phyloP scores from a whole-genome alignment of 2,329 filamentous ascomycete species.

The Aspergillus persii region DNA sequence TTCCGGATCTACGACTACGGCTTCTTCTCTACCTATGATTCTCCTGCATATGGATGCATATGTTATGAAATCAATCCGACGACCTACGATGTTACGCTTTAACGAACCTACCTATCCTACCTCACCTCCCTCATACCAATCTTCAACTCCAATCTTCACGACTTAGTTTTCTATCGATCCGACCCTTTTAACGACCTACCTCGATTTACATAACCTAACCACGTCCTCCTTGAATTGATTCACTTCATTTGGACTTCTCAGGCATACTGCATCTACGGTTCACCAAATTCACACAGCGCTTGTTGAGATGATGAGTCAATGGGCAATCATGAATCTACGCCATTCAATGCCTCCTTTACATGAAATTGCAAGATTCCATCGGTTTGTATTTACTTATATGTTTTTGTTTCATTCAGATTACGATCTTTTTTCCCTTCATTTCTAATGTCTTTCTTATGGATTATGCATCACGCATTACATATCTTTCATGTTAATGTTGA shows the following conservation, averaged over 20 bases:
- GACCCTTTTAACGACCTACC: too few relatives aligned
- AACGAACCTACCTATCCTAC: neutral
- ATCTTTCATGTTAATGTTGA: neutral
- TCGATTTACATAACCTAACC: too few relatives aligned
- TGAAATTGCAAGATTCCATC: neutral
- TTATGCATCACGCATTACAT: neutral
- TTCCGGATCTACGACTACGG: neutral
- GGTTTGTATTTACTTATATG: neutral
- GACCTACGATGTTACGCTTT: constrained; percentile 1
- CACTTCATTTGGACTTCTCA: too few relatives aligned
- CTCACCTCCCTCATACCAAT: neutral
- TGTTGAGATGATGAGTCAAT: too few relatives aligned
- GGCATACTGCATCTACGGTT: too few relatives aligned
- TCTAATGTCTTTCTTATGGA: neutral
- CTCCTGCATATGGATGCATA: neutral
- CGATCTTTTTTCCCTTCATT: neutral
- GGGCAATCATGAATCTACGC: too few relatives aligned
- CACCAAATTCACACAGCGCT: too few relatives aligned
- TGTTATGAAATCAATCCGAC: neutral
- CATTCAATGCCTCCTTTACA: too few relatives aligned
- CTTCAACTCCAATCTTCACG: neutral
- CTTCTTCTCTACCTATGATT: neutral
- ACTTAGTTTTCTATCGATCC: too few relatives aligned
- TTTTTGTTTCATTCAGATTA: neutral
- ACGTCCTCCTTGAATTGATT: too few relatives aligned